Percentiles rank a stretch among this genome's conserved stretches.
Evolutionary conservation across 257 asterid species (phyloP).

Genomic region (Thymus quinquecostatus): DNA sequence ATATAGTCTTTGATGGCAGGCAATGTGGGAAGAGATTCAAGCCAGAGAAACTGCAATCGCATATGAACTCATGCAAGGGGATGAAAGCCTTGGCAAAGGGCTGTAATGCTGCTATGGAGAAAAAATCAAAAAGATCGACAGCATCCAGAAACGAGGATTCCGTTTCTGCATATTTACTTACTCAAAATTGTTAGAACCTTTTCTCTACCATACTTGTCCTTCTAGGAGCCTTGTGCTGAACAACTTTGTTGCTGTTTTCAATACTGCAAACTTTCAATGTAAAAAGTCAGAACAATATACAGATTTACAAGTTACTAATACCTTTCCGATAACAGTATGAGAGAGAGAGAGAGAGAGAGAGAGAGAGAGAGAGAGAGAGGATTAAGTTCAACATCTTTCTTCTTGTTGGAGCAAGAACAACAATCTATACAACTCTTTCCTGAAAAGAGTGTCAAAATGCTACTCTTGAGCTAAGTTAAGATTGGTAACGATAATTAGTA

Average conservation of each 20-base stretch:
- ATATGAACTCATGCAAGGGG: slow-evolving; percentile 82
- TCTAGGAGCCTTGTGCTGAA: not conserved
- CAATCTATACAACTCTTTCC: slow-evolving; percentile 1
- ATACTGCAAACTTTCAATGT: slow-evolving; percentile 6
- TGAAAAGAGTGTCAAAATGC: slow-evolving; percentile 11
- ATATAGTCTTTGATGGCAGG: slow-evolving; percentile 38
- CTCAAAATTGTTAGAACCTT: slow-evolving; percentile 22
- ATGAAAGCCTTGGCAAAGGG: slow-evolving; percentile 51
- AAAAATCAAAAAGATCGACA: slow-evolving; percentile 32
- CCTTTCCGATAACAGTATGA: not conserved
- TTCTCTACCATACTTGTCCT: not conserved
- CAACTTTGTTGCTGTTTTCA: slow-evolving; percentile 10
- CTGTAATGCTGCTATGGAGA: slow-evolving; percentile 23
- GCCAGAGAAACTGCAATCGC: slow-evolving; percentile 77
- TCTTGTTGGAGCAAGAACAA: slow-evolving; percentile 17
- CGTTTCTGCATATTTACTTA: slow-evolving; percentile 40
- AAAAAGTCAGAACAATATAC: not conserved
- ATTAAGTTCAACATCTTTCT: slow-evolving; percentile 2
- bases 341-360: not conserved
- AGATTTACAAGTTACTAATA: not conserved
- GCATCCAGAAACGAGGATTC: slow-evolving; percentile 31
- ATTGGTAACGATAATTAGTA: slow-evolving; percentile 14
- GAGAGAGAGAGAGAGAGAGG: not conserved
- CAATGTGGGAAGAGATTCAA: slow-evolving; percentile 81
- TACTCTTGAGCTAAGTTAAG: slow-evolving; percentile 26